Evolutionary conservation across 176 grass and related monocot genomes (phyloP), one percentile per base, ranked within the genome.

Genomic region (Triticum dicoccoides): DNA sequence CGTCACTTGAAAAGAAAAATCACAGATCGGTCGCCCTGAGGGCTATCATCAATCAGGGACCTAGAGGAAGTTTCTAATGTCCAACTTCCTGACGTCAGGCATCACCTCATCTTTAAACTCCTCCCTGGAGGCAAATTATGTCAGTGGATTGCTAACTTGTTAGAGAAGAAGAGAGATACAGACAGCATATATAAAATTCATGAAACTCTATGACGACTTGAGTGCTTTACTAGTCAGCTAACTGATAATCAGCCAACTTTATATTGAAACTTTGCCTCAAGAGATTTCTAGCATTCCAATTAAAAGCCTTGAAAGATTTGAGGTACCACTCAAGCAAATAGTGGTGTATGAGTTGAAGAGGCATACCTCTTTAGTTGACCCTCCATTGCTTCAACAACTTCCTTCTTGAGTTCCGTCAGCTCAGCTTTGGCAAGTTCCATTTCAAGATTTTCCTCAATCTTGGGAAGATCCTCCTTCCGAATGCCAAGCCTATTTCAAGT

Each of bases 31-130:
- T 71, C 34, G 34, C 82, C 82, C 0, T 5, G 37, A 39, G 49
- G 61, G 78, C 72, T 71, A 62, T 64, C 13, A 10, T 85, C 42
- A 13, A 34, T 78, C 69, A 82, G 41, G 41, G 32, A 76, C 71
- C 82, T 91, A 99, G 54, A 99, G 72, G 62, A 89, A 96, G 30
- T 93, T 90, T 85, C 97, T 93, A 49, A 99, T 96, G 82, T 99
- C 97, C 85, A 99, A 58, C 25, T 86, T 88, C 87, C 68, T 96
- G 18, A 90, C 80, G 70, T 97, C 92, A 87, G 92, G 89, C 94
- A 97, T 93, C 87, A 82, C 71, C 78, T 99, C 97, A 61, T 93
- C 97, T 86, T 97, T 91, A 49, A 99, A 99, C 83, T 99, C 97
- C 85, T 99, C 97, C 92, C 97, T 99, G 85, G 20, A 51, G 75